Evolutionary conservation across 1,139 yeast species (phyloP), one percentile per base, ranked within the genome.

Genomic region (Ogataea hybrid): DNA sequence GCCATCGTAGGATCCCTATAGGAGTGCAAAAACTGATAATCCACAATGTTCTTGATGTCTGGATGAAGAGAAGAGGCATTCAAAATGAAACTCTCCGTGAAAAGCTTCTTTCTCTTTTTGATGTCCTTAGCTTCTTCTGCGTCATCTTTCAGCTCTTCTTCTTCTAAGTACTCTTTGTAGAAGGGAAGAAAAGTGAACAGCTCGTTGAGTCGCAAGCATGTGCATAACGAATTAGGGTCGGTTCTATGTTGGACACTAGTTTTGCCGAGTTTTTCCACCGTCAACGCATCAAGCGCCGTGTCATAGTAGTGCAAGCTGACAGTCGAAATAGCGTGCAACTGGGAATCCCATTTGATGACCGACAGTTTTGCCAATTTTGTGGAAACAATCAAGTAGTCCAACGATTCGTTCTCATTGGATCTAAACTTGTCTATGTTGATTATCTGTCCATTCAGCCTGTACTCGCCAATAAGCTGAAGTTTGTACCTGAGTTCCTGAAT

Each of bases 251-350:
- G 67, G 0, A 88, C 67, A 6, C 68, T 59, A 5, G 68, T 58
- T 36, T 65, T 63, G 42, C 58, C 58, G 41, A 71, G 63, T 46
- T 65, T 73, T 58, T 73, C 78, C 46, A 69, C 70, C 31, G 79
- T 78, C 43, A 70, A 61, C 42, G 69, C 73, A 53, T 67, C 75
- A 42, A 85, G 71, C 33, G 81, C 77, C 42, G 79, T 77, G 57
- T 90, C 97, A 62, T 90, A 92, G 61, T 77, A 88, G 63, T 92
- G 99, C 43, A 92, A 69, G 39, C 96, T 86, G 3, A 80, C 74
- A 0, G 97, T 88, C 15, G 75, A 69, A 11, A 92, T 70, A 0
- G 74, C 56, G 47, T 77, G 71, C 12, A 58, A 61, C 7, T 59
- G 64, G 9, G 67, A 65, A 57, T 88, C 84, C 89, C 96, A 92